phyloP scores from a whole-genome alignment of 306 rosid species.

The Vigna unguiculata region DNA sequence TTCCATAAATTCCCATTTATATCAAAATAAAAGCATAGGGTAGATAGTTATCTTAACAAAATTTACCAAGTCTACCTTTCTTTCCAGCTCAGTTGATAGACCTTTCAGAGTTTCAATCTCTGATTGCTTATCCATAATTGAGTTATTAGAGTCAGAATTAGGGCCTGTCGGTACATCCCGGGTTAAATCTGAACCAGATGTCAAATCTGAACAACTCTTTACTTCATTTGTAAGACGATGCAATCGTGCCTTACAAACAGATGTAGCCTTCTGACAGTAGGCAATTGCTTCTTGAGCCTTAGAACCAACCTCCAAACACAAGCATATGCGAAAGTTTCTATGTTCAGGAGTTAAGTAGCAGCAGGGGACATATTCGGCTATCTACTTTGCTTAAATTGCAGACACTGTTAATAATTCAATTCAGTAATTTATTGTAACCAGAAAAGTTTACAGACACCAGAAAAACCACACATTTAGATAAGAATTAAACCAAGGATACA shows the following conservation, averaged over 20 bases:
- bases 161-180: conserved; percentile 47
- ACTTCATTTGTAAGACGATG: conserved; percentile 70
- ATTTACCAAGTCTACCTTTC: conserved; percentile 63
- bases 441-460: conserved; percentile 28
- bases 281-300: conserved; percentile 83
- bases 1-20: conserved; percentile 24
- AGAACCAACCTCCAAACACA: conserved; percentile 85
- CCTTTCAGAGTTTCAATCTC: conserved; percentile 83
- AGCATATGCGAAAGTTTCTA: conserved; percentile 90
- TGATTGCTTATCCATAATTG: conserved; percentile 63
- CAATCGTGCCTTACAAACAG: conserved; percentile 78
- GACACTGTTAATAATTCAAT: conserved; percentile 15
- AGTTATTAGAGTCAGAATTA: conserved; percentile 48
- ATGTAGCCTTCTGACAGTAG: conserved; percentile 78
- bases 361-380: conserved; percentile 8
- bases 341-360: conserved; percentile 53
- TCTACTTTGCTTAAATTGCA: conserved; percentile 22
- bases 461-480: conserved; percentile 31
- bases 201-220: conserved; percentile 56
- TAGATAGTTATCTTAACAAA: not conserved
- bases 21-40: conserved; percentile 23
- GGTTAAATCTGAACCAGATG: conserved; percentile 55
- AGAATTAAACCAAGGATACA: conserved; percentile 75
- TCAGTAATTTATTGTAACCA: conserved; percentile 25
- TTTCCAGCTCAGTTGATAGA: conserved; percentile 88